phyloP scores from a whole-genome alignment of 345 rosid genomes.

The Ceriops decandra region DNA sequence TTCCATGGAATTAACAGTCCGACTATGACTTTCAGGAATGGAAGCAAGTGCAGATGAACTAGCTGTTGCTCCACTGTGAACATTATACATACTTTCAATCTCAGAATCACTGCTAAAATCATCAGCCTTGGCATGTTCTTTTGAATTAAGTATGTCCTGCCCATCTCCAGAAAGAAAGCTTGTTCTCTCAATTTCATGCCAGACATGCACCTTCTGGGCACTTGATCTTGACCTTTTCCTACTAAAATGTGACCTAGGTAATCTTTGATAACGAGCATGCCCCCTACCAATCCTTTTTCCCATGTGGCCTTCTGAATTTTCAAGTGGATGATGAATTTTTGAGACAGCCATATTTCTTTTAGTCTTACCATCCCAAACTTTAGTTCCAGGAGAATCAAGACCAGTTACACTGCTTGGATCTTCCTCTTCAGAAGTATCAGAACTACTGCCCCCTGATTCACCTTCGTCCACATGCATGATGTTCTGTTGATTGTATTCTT shows the following conservation, averaged over 20 bases:
- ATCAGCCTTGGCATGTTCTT: slow-evolving; percentile 38
- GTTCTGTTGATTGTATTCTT: slow-evolving; percentile 48
- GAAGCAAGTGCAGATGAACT: slow-evolving; percentile 56
- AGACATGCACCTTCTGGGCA: slow-evolving; percentile 40
- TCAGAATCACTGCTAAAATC: slow-evolving; percentile 74
- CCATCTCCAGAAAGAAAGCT: slow-evolving; percentile 84
- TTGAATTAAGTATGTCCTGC: slow-evolving; percentile 53
- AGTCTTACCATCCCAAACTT: slow-evolving; percentile 93
- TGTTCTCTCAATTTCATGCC: slow-evolving; percentile 81
- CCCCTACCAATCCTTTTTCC: slow-evolving; percentile 49
- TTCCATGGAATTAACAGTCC: slow-evolving; percentile 39
- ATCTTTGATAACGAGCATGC: slow-evolving; percentile 45
- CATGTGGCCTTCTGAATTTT: slow-evolving; percentile 49
- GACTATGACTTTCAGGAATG: slow-evolving; percentile 39
- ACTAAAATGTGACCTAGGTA: slow-evolving; percentile 43
- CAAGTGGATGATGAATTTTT: slow-evolving; percentile 94
- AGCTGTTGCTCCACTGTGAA: slow-evolving; percentile 66
- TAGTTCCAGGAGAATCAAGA: slow-evolving; percentile 83
- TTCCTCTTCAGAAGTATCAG: slow-evolving; percentile 78
- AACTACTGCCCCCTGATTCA: slow-evolving; percentile 57
- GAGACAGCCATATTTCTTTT: slow-evolving; percentile 70
- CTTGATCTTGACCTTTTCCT: slow-evolving; percentile 67
- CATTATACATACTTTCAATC: slow-evolving; percentile 51
- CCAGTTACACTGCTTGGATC: slow-evolving; percentile 63
- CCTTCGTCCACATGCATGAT: slow-evolving; percentile 29